These are phyloP conservation scores for Populus ilicifolia DNA, from an alignment of 345 rosid species.

Conservation along the genomic window DNA sequence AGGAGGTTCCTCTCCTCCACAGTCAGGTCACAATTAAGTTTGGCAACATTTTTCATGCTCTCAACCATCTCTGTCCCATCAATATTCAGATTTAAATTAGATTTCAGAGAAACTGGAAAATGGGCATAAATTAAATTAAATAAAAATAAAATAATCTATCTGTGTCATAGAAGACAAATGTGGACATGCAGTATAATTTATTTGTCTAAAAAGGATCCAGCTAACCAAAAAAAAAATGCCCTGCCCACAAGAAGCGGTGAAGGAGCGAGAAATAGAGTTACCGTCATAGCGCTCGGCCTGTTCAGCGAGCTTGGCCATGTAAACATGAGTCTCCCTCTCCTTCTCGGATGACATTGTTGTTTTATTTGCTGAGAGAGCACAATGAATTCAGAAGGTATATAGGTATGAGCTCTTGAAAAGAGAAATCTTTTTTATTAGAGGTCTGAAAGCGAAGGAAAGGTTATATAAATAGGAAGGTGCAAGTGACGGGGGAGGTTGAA, in stretches of 20 bases:
- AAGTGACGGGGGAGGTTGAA: constrained; percentile 33
- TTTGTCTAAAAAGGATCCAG: background rate
- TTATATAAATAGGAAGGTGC: constrained; percentile 18
- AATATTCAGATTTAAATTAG: background rate
- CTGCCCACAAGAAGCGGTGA: background rate
- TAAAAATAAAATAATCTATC: background rate
- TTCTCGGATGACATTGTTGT: constrained; percentile 63
- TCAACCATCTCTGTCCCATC: constrained; percentile 82
- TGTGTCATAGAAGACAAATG: too few relatives aligned
- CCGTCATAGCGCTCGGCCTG: constrained; percentile 98
- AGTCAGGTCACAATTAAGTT: constrained; percentile 72
- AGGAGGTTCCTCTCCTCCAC: constrained; percentile 97
- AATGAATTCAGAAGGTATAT: background rate
- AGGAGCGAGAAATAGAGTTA: background rate
- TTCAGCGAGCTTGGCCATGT: constrained; percentile 90
- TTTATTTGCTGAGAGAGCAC: background rate
- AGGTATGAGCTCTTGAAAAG: background rate
- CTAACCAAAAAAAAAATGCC: background rate
- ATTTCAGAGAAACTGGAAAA: background rate
- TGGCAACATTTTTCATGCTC: constrained; percentile 84
- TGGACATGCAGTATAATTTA: too few relatives aligned
- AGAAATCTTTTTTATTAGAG: background rate
- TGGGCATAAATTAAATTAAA: background rate
- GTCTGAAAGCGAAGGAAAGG: constrained; percentile 3
- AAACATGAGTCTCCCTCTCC: constrained; percentile 78